A percentile compares a stretch with the other conserved stretches of the same genome.
Conservation (phyloP, 2,329 filamentous ascomycete species). For the Grosmannia huntii region DNA sequence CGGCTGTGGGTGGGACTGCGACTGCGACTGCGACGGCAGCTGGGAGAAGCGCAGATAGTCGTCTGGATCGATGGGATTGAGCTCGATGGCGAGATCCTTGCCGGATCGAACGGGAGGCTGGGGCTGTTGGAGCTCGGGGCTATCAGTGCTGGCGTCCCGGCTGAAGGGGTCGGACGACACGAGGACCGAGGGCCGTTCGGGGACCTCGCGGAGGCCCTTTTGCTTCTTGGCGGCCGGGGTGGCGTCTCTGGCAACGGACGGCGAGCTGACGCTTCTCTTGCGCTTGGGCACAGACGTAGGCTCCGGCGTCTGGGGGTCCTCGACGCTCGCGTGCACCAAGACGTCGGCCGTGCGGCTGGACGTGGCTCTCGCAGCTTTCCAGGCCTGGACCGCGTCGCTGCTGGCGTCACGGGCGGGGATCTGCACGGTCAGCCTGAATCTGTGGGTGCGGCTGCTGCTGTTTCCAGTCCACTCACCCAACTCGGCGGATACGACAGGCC, state of each 20-base stretch:
- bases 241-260: neutral
- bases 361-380: constrained; percentile 12
- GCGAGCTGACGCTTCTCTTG: neutral
- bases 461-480: constrained; percentile 32
- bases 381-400: constrained; percentile 15
- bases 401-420: constrained; percentile 17
- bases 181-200: neutral
- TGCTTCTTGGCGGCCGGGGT: neutral
- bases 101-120: neutral
- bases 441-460: too few species aligned
- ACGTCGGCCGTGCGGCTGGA: neutral
- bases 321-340: neutral
- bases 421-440: neutral
- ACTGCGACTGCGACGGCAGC: neutral
- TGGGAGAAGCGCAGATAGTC: constrained; percentile 1
- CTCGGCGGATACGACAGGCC: constrained; percentile 32
- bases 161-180: constrained; percentile 1
- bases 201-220: neutral
- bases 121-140: neutral
- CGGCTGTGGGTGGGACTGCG: neutral
- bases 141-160: constrained; percentile 4
- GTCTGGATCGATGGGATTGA: constrained; percentile 6
- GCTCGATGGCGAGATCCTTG: neutral
- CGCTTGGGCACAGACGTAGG: neutral
- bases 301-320: neutral